Evolutionary conservation across 2,329 filamentous ascomycete species (phyloP).

Genomic region (Colletotrichum neosansevieriae): DNA sequence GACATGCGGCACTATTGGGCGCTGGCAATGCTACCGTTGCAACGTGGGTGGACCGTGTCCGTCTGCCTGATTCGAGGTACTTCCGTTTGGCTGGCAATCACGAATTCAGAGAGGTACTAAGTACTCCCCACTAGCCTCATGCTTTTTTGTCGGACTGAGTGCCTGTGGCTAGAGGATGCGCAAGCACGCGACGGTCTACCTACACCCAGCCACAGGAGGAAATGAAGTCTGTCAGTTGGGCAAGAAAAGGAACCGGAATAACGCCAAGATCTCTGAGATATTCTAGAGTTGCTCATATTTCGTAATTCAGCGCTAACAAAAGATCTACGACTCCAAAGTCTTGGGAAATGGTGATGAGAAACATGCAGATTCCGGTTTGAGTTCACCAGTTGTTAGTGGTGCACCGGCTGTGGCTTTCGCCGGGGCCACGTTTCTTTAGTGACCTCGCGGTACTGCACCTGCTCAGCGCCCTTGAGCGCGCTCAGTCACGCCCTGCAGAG

Average conservation of each 20-base stretch:
- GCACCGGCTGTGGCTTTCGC: constrained; percentile 28
- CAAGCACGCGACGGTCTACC: not conserved
- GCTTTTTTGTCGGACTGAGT: constrained; percentile 7
- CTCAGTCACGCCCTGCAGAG: too few species aligned
- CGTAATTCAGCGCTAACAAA: constrained; percentile 8
- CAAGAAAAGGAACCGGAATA: constrained; percentile 24
- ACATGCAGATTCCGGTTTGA: constrained; percentile 9
- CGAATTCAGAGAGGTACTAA: not conserved
- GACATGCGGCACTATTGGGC: constrained; percentile 31
- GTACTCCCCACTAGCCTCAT: not conserved
- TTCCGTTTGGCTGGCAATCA: constrained; percentile 3
- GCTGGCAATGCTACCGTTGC: constrained; percentile 31
- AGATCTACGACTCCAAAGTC: constrained; percentile 11
- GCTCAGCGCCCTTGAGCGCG: constrained; percentile 1
- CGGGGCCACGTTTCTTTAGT: constrained; percentile 30
- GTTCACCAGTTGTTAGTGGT: not conserved
- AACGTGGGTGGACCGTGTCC: constrained; percentile 17
- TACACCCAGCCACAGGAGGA: not conserved
- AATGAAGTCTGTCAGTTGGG: not conserved
- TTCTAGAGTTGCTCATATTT: not conserved
- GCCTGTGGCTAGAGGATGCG: constrained; percentile 22
- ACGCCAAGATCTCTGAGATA: not conserved
- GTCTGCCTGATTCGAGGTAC: constrained; percentile 24
- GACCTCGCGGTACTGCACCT: constrained; percentile 15
- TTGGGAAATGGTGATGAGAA: constrained; percentile 26